Conservation (phyloP, 176 grass and related monocot genomes). For the Carex parvula region DNA sequence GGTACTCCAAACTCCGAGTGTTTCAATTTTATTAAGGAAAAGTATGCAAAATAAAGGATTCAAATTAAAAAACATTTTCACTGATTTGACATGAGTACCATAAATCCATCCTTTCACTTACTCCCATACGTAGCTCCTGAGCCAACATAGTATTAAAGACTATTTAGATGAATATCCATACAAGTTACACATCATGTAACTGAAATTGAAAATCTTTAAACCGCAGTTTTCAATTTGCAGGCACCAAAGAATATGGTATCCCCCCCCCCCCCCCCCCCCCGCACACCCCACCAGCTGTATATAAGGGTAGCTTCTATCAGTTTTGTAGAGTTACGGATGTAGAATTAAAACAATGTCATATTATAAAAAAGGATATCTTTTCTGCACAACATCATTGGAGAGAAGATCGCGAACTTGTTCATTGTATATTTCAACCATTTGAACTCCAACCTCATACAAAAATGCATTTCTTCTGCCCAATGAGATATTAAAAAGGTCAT, state of each 20-base stretch:
- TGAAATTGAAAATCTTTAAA: neutral
- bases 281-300: too few species aligned
- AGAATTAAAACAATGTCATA: neutral
- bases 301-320: neutral
- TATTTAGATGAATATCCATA: slow-evolving; percentile 3
- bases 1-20: slow-evolving; percentile 85
- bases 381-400: slow-evolving; percentile 72
- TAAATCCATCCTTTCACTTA: neutral
- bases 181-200: neutral
- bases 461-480: slow-evolving; percentile 74
- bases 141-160: neutral
- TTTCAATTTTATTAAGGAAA: slow-evolving; percentile 34
- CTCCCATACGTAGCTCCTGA: neutral
- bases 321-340: neutral
- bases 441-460: slow-evolving; percentile 88
- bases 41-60: neutral
- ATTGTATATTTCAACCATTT: slow-evolving; percentile 99
- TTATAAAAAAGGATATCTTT: slow-evolving; percentile 84
- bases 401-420: slow-evolving; percentile 99
- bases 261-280: too few species aligned
- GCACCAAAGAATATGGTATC: neutral
- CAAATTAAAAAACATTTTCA: neutral
- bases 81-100: neutral
- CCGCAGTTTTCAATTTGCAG: neutral
- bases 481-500: slow-evolving; percentile 90